phyloP scores from a whole-genome alignment of 805 yeast species.

The Candida parachauliodes region DNA sequence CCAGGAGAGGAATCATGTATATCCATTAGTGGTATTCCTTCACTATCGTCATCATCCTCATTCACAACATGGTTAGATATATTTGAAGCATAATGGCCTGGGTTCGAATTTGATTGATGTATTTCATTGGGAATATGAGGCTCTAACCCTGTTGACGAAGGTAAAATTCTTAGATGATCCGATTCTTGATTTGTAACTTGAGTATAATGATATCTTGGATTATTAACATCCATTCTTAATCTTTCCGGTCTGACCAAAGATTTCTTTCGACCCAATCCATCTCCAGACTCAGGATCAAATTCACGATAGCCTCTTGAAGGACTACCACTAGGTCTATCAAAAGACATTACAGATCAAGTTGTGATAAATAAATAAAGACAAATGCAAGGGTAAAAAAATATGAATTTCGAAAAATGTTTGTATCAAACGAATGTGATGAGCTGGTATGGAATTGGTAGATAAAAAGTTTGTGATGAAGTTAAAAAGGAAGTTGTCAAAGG shows the following conservation, averaged over 20 bases:
- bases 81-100: not conserved
- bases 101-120: conserved; percentile 8
- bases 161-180: conserved; percentile 58
- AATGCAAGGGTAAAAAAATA: not conserved
- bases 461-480: not conserved
- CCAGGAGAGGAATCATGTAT: conserved; percentile 16
- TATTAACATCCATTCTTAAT: conserved; percentile 57
- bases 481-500: not conserved
- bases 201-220: conserved; percentile 75
- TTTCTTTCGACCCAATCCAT: conserved; percentile 47
- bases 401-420: not conserved
- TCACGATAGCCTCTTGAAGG: conserved; percentile 28
- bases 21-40: conserved; percentile 44
- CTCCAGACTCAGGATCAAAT: conserved; percentile 42
- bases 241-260: conserved; percentile 87
- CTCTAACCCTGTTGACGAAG: conserved; percentile 70
- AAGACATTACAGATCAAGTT: conserved; percentile 1
- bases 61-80: not conserved
- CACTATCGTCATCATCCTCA: conserved; percentile 21
- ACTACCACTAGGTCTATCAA: conserved; percentile 3
- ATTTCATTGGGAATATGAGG: conserved; percentile 30
- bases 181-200: conserved; percentile 68
- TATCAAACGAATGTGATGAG: not conserved
- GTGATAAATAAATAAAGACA: not conserved
- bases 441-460: not conserved